A percentile compares a stretch with the other conserved stretches of the same genome.
phyloP scores from a whole-genome alignment of 495 filamentous ascomycete genomes.

The Neurospora discreta region DNA sequence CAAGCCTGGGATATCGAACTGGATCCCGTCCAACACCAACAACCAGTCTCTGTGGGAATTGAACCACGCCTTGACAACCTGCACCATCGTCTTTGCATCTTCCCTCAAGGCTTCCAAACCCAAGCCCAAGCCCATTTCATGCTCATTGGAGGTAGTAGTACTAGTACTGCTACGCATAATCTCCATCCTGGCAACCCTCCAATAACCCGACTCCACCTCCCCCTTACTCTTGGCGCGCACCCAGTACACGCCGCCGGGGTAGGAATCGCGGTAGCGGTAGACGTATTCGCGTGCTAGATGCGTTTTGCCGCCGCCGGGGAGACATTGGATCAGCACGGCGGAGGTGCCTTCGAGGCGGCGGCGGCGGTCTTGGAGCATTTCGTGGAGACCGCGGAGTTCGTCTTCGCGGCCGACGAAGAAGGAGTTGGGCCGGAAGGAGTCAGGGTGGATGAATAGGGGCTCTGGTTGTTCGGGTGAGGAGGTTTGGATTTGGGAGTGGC shows the following conservation, averaged over 20 bases:
- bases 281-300: constrained; percentile 77
- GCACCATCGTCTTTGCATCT: constrained; percentile 44
- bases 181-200: constrained; percentile 62
- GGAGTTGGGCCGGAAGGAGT: constrained; percentile 67
- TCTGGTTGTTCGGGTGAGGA: neutral
- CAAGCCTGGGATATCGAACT: constrained; percentile 53
- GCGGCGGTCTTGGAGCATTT: constrained; percentile 53
- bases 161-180: constrained; percentile 22
- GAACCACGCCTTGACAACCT: constrained; percentile 58
- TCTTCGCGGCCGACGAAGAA: constrained; percentile 65
- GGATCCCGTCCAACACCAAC: constrained; percentile 64
- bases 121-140: no score
- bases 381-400: constrained; percentile 57
- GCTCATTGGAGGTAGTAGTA: no score
- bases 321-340: constrained; percentile 58
- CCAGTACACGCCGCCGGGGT: constrained; percentile 73
- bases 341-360: constrained; percentile 51
- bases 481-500: neutral
- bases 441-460: constrained; percentile 55
- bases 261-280: constrained; percentile 53
- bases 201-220: constrained; percentile 56
- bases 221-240: constrained; percentile 55
- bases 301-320: constrained; percentile 72
- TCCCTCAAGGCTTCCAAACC: neutral
- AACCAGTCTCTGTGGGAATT: constrained; percentile 62